Percentiles rank a stretch among this genome's conserved stretches.
Evolutionary conservation across 306 rosid genomes (phyloP).

Genomic region (Fragaria vesca): DNA sequence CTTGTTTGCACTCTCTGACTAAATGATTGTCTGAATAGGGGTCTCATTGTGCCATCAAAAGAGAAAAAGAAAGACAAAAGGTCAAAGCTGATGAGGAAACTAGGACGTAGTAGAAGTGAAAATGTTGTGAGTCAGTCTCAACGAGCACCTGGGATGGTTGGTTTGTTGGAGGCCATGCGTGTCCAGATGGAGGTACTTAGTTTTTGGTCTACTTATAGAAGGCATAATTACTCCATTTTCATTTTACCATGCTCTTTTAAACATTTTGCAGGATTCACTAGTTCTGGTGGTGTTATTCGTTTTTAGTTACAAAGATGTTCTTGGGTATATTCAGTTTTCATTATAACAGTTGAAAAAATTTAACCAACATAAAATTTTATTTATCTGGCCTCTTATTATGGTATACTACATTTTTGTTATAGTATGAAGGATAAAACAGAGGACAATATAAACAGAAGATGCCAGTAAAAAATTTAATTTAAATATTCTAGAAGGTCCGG

Average conservation of each 20-base stretch:
- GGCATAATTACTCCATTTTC: not conserved
- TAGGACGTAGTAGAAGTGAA: conserved; percentile 93
- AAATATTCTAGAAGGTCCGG: conserved; percentile 3
- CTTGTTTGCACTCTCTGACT: conserved; percentile 7
- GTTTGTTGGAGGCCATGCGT: conserved; percentile 93
- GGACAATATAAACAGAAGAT: not conserved
- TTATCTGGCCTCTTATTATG: not conserved
- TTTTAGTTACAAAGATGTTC: not conserved
- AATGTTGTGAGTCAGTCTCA: conserved; percentile 70
- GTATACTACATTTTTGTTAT: not conserved
- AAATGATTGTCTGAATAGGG: conserved; percentile 46
- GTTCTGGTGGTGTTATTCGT: not conserved
- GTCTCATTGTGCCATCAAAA: conserved; percentile 89
- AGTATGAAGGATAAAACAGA: not conserved
- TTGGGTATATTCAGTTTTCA: not conserved
- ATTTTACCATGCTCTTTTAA: not conserved
- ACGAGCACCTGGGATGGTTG: conserved; percentile 80
- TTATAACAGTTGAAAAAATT: not conserved
- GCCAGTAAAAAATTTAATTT: not conserved
- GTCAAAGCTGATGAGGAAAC: conserved; percentile 84
- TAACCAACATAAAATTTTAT: not conserved
- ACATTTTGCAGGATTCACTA: not conserved
- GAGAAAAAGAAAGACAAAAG: conserved; percentile 93
- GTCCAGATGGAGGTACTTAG: conserved; percentile 91
- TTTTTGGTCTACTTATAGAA: not conserved